Conservation (phyloP, 1,284 basidiomycete genomes). For the Ustilago tritici region DNA sequence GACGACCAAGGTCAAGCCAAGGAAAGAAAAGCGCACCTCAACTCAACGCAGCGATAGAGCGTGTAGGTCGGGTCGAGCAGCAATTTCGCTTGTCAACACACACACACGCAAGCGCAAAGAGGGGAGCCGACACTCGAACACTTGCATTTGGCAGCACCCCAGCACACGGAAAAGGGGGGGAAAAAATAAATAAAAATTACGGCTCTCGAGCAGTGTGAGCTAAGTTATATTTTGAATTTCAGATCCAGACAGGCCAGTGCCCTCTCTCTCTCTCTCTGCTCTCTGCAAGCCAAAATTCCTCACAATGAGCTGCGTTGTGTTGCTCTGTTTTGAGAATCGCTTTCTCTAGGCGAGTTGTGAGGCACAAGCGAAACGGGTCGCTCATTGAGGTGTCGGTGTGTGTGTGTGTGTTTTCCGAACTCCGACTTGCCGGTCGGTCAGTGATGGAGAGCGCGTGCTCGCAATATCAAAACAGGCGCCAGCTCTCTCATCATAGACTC, state of each 20-base stretch:
- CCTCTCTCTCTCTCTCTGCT: neutral
- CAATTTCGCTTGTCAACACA: neutral
- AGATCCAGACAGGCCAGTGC: neutral
- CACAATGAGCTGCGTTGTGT: neutral
- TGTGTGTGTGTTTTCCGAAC: neutral
- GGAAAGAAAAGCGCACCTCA: neutral
- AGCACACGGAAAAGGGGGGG: neutral
- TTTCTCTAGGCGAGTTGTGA: neutral
- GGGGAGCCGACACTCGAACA: no score
- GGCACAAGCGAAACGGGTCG: neutral
- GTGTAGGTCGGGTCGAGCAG: neutral
- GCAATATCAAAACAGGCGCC: neutral
- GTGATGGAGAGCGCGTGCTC: neutral
- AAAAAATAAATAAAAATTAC: neutral
- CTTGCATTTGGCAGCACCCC: neutral
- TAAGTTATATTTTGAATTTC: neutral
- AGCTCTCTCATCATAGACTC: neutral
- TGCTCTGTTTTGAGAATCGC: neutral
- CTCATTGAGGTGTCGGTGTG: neutral
- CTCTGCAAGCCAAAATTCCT: no score
- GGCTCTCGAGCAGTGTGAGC: neutral
- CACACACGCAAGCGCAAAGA: slow-evolving; percentile 1
- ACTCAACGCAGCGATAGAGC: neutral
- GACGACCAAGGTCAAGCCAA: neutral
- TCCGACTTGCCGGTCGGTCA: neutral